Base-by-base conservation (phyloP, 1,284 basidiomycete species). In the Flammula alnicola region DNA sequence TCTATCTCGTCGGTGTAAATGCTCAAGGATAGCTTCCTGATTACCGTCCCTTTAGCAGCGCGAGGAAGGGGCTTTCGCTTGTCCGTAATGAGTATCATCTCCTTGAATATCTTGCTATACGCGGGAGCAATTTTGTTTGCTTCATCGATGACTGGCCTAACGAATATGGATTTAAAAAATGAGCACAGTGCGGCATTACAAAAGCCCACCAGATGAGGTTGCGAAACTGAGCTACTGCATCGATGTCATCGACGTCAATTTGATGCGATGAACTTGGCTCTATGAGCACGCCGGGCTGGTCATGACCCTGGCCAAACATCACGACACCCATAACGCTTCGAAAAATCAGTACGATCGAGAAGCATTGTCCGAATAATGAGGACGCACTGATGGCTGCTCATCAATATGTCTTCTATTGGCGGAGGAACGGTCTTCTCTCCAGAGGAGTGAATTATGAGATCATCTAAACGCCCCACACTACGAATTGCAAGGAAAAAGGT, bases 41-140 rank as follows among this genome's bases (percentile, higher is more conserved):
- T 65, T 1, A 74, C 64, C 0, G 71, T 72, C 1, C 70, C 71
- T 49, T 75, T 74, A 3, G 54, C 64, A 9, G 69, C 49, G 1
- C 69, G 62, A 2, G 68, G 63, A 3, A 75, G 56, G 0, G 70
- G 70, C 33, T 71, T 74, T 1, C 62, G 57, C 3, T 44, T 39
- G 3, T 55, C 54, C 1, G 65, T 58, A 20, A 74, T 49, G 1
- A 74, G 26, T 16, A 74, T 69, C 68, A 73, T 70, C 35, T 73
- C 74, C 48, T 74, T 73, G 57, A 68, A 74, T 23, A 78, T 68
- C 17, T 69, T 60, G 41, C 71, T 72, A 48, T 70, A 73, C 0
- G 65, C 62, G 8, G 74, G 74, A 4, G 66, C 67, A 9, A 54
- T 47, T 22, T 53, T 58, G 51, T 78, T 78, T 0, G 74, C 75